Evolutionary conservation across 2,329 filamentous ascomycete genomes (phyloP).

Genomic region (Trichoderma atrobrunneum): DNA sequence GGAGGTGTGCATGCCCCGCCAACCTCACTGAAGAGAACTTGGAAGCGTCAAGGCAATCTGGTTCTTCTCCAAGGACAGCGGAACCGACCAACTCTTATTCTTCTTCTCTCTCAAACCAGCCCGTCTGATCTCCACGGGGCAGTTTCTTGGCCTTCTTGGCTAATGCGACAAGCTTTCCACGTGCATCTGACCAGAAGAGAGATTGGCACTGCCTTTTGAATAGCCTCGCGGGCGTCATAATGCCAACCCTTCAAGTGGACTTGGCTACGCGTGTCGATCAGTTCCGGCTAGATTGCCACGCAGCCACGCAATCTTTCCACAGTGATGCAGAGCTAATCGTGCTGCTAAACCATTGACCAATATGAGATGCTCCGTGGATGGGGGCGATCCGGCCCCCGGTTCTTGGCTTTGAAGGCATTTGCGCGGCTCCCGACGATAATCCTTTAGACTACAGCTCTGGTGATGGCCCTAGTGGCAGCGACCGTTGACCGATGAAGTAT

Average conservation of each 20-base stretch:
- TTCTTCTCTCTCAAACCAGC: background rate
- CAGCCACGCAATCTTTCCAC: background rate
- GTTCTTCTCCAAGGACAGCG: background rate
- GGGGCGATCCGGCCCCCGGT: background rate
- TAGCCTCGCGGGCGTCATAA: background rate
- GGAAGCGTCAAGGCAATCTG: background rate
- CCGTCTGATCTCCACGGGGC: background rate
- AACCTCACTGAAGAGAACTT: background rate
- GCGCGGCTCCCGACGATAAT: background rate
- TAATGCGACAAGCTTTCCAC: background rate
- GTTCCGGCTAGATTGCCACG: background rate
- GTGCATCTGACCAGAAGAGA: background rate
- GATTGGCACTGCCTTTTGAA: background rate
- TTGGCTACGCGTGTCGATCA: background rate
- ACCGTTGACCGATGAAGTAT: background rate
- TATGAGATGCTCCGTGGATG: background rate
- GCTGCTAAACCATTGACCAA: background rate
- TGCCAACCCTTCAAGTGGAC: background rate
- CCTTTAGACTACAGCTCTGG: background rate
- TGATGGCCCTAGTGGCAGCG: background rate
- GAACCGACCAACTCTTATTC: background rate
- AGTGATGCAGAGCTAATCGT: background rate
- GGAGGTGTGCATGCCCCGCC: background rate
- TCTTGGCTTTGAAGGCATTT: background rate
- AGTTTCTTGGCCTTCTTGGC: constrained; percentile 6